phyloP scores from a whole-genome alignment of 306 rosid species.

The Cucurbita argyrosperma region DNA sequence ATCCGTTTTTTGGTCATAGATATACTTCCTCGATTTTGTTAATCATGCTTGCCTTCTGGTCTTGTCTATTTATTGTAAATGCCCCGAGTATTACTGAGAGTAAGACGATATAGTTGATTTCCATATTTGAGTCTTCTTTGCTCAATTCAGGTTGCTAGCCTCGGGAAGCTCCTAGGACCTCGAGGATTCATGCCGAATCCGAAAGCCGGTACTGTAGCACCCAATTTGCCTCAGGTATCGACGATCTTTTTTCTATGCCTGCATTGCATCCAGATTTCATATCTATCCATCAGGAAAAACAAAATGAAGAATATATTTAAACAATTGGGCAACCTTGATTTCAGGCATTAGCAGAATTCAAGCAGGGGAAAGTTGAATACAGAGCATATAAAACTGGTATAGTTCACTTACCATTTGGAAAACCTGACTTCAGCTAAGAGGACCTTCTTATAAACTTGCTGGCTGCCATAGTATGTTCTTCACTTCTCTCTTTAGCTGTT shows the following conservation, averaged over 20 bases:
- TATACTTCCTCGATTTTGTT: background rate
- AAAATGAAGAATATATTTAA: no score
- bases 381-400: slow-evolving; percentile 98
- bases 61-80: background rate
- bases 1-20: background rate
- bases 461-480: slow-evolving; percentile 57
- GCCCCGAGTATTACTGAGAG: background rate
- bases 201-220: slow-evolving; percentile 89
- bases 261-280: background rate
- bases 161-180: slow-evolving; percentile 93
- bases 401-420: slow-evolving; percentile 86
- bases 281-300: background rate
- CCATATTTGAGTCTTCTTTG: slow-evolving; percentile 9
- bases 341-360: slow-evolving; percentile 93
- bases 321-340: background rate
- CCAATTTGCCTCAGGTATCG: slow-evolving; percentile 81
- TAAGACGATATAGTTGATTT: background rate
- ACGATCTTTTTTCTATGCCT: background rate
- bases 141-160: slow-evolving; percentile 70
- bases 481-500: background rate
- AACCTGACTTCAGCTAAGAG: slow-evolving; percentile 68
- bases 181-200: slow-evolving; percentile 99
- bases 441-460: slow-evolving; percentile 74
- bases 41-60: background rate
- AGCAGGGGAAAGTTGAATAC: slow-evolving; percentile 89